Evolutionary conservation across 108 stramenopile species (phyloP).

Genomic region (Cyclotella atomus): DNA sequence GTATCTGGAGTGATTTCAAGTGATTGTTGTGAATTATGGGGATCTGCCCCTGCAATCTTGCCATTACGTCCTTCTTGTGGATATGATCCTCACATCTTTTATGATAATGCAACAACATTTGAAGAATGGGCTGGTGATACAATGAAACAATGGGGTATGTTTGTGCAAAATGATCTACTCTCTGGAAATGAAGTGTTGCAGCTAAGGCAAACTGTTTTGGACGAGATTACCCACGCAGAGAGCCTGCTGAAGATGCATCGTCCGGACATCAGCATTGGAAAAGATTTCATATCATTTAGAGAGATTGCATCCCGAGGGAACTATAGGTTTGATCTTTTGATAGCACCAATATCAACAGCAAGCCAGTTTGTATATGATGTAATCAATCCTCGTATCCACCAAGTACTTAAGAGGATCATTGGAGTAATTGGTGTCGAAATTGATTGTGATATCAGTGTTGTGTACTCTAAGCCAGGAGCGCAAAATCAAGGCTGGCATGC

Average conservation of each 20-base stretch:
- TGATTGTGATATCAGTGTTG: slow-evolving; percentile 65
- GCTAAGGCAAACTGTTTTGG: slow-evolving; percentile 25
- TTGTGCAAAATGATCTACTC: slow-evolving; percentile 36
- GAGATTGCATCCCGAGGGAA: slow-evolving; percentile 64
- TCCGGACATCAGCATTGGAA: slow-evolving; percentile 51
- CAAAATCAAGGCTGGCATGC: slow-evolving; percentile 70
- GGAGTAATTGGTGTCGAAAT: slow-evolving; percentile 25
- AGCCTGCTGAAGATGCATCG: slow-evolving; percentile 24
- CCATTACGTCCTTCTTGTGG: slow-evolving; percentile 41
- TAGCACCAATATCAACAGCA: slow-evolving; percentile 20
- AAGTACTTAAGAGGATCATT: slow-evolving; percentile 17
- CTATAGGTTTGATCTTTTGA: slow-evolving; percentile 58
- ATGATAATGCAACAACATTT: neutral
- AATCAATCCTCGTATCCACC: slow-evolving; percentile 17
- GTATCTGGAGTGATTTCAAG: slow-evolving; percentile 2
- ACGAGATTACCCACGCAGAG: slow-evolving; percentile 36
- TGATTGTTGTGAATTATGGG: slow-evolving; percentile 55
- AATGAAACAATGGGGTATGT: slow-evolving; percentile 48
- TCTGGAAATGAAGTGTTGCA: slow-evolving; percentile 16
- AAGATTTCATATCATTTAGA: slow-evolving; percentile 55
- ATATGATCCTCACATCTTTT: slow-evolving; percentile 13
- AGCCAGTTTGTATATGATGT: slow-evolving; percentile 17
- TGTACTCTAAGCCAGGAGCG: slow-evolving; percentile 69
- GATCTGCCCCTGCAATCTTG: slow-evolving; percentile 54
- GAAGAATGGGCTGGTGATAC: slow-evolving; percentile 22